Evolutionary conservation across 2,329 filamentous ascomycete species (phyloP).

Genomic region (Coniochaeta ligniaria): DNA sequence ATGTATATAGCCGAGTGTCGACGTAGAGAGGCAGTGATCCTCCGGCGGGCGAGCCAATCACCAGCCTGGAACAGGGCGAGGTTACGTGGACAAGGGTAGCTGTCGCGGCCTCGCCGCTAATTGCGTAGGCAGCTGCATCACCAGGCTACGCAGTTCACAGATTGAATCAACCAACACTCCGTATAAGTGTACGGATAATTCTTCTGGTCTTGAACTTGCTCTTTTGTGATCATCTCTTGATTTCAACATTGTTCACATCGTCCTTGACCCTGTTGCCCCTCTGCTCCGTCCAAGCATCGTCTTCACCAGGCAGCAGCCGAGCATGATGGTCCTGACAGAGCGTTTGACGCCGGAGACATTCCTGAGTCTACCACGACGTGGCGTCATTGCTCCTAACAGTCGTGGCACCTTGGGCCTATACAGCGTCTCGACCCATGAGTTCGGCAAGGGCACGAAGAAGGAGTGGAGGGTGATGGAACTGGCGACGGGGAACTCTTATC

Average conservation of each 20-base stretch:
- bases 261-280: not conserved
- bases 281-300: too few species aligned
- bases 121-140: conserved; percentile 1
- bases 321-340: conserved; percentile 9
- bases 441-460: conserved; percentile 22
- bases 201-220: not conserved
- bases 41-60: not conserved
- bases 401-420: conserved; percentile 28
- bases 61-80: not conserved
- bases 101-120: not conserved
- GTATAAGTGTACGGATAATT: not conserved
- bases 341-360: conserved; percentile 15
- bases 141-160: not conserved
- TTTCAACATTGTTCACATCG: not conserved
- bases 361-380: conserved; percentile 12
- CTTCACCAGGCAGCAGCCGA: not conserved
- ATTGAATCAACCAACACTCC: not conserved
- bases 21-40: not conserved
- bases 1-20: too few species aligned
- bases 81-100: not conserved
- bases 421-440: conserved; percentile 24
- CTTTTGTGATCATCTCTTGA: too few species aligned
- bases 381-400: conserved; percentile 25
- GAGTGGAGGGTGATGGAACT: conserved; percentile 27
- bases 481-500: conserved; percentile 16